These are phyloP conservation scores for Achaetomiella virescens DNA, from an alignment of 495 filamentous ascomycete genomes.

Conservation along the genomic window DNA sequence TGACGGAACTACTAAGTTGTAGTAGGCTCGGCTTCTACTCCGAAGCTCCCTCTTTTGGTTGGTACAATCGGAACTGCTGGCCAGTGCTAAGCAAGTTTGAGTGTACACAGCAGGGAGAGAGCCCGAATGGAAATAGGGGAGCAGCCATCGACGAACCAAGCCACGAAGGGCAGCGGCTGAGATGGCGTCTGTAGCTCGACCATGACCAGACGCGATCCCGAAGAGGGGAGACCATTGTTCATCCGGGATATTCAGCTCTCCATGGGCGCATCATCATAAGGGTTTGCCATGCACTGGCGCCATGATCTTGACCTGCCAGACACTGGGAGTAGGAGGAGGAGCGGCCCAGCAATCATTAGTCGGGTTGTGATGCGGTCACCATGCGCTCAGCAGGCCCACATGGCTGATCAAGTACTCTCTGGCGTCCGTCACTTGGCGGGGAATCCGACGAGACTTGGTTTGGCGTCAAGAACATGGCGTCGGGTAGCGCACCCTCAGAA, in stretches of 20 bases:
- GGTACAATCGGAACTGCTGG: no score
- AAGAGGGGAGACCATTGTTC: background rate
- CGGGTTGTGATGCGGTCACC: constrained; percentile 17
- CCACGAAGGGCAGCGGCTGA: no score
- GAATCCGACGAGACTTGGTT: no score
- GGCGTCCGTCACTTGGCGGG: background rate
- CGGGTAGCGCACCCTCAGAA: background rate
- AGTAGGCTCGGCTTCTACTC: no score
- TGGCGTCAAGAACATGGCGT: background rate
- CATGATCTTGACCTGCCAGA: constrained; percentile 5
- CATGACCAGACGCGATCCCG: background rate
- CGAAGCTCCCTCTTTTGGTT: no score
- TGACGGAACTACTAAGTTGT: no score
- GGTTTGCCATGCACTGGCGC: constrained; percentile 8
- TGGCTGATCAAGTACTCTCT: background rate
- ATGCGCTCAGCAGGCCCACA: constrained; percentile 20
- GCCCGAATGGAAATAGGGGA: no score
- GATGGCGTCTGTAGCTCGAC: no score
- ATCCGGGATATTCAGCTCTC: constrained; percentile 5
- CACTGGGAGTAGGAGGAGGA: background rate
- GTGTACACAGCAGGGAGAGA: no score
- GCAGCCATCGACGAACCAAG: no score
- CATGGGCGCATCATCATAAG: background rate
- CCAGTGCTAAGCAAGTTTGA: no score
- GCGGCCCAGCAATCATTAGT: background rate